phyloP scores from a whole-genome alignment of 2,329 filamentous ascomycete genomes.

The Aspergillus japonicus region DNA sequence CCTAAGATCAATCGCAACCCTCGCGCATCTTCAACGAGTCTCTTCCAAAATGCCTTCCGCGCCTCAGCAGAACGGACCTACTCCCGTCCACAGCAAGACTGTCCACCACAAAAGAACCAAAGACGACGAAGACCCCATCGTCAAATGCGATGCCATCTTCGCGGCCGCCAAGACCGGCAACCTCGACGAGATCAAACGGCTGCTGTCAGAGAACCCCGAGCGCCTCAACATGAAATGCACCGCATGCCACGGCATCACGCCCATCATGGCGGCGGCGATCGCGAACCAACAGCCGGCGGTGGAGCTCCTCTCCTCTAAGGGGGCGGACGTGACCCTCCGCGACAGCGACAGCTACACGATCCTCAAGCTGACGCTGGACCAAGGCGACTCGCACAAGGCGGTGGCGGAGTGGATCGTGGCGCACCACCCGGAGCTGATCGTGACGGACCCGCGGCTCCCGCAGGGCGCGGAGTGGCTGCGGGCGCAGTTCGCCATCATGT shows the following conservation, averaged over 20 bases:
- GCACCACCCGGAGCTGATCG: neutral
- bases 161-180: neutral
- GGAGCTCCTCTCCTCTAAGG: neutral
- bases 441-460: slow-evolving; percentile 7
- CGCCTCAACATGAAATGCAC: neutral
- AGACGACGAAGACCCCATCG: neutral
- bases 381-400: neutral
- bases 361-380: slow-evolving; percentile 7
- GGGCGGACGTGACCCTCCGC: slow-evolving; percentile 1
- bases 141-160: neutral
- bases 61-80: neutral
- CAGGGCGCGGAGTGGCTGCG: slow-evolving; percentile 7
- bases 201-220: neutral
- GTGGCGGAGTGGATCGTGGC: slow-evolving; percentile 4
- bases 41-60: neutral
- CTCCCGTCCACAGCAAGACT: neutral
- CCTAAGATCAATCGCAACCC: neutral
- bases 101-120: neutral
- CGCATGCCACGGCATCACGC: slow-evolving; percentile 2
- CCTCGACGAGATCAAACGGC: neutral
- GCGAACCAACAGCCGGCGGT: slow-evolving; percentile 2
- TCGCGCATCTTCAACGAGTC: neutral
- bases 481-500: slow-evolving; percentile 4
- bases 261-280: slow-evolving; percentile 8
- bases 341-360: slow-evolving; percentile 11